Percentiles rank a stretch among this genome's conserved stretches.
phyloP scores from a whole-genome alignment of 169 alveolate genomes.

The Plasmodium gonderi region DNA sequence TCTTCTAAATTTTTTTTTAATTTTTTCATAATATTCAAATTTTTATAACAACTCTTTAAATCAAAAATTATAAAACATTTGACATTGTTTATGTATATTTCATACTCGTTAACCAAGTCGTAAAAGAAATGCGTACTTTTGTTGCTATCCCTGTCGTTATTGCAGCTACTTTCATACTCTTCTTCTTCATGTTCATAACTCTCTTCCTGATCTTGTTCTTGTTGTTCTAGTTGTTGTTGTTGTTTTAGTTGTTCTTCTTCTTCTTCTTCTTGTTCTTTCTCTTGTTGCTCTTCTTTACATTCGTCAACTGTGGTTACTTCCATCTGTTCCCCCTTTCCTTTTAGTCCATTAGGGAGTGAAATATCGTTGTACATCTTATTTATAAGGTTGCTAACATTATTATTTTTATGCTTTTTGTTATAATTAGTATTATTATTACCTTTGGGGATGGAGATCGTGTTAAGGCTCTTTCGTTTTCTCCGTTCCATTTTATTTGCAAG shows the following conservation, averaged over 20 bases:
- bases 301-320: background rate
- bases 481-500: slow-evolving; percentile 23
- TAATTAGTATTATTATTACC: background rate
- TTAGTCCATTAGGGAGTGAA: background rate
- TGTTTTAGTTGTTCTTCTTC: no score
- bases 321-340: background rate
- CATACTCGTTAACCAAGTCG: slow-evolving; percentile 32
- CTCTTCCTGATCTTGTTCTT: background rate
- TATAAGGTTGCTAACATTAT: background rate
- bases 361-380: background rate
- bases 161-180: slow-evolving; percentile 14
- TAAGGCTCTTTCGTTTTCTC: background rate
- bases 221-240: background rate
- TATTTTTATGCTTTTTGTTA: slow-evolving; percentile 14
- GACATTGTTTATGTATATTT: slow-evolving; percentile 44
- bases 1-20: slow-evolving; percentile 59
- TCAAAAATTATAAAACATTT: slow-evolving; percentile 44
- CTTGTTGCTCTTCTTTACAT: background rate
- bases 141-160: background rate
- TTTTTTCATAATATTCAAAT: slow-evolving; percentile 39
- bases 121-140: slow-evolving; percentile 24
- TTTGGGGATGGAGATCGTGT: background rate
- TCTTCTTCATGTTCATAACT: background rate
- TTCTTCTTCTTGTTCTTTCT: background rate
- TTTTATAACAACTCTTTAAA: slow-evolving; percentile 53